A percentile compares a stretch with the other conserved stretches of the same genome.
Conservation (phyloP, 2,329 filamentous ascomycete species). For the Botrytis cinerea region DNA sequence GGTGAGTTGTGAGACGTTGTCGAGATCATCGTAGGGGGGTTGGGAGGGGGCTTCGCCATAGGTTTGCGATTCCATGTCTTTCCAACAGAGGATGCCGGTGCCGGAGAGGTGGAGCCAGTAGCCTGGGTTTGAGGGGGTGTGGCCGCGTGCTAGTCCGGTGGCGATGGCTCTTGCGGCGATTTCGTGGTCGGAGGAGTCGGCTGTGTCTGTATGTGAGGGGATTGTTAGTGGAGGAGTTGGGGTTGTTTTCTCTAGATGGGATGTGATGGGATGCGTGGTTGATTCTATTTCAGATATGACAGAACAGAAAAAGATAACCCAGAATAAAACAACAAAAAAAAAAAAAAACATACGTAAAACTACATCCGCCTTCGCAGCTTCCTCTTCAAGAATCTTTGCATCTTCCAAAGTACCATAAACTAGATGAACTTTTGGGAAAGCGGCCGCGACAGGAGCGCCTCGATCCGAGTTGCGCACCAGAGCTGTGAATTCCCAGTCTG, state of each 20-base stretch:
- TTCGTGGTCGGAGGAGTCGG: conserved; percentile 51
- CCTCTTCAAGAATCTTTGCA: conserved; percentile 46
- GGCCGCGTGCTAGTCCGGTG: conserved; percentile 47
- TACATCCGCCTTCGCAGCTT: conserved; percentile 51
- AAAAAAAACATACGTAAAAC: conserved; percentile 44
- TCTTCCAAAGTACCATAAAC: conserved; percentile 54
- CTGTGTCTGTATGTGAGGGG: conserved; percentile 31
- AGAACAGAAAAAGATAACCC: no score
- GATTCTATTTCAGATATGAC: no score
- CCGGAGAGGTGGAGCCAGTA: conserved; percentile 57
- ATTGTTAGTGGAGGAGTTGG: background rate
- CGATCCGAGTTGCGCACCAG: conserved; percentile 52
- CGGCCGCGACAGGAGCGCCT: conserved; percentile 48
- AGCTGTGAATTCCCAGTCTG: conserved; percentile 52
- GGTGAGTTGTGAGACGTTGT: conserved; percentile 52
- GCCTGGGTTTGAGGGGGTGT: conserved; percentile 48
- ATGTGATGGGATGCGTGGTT: background rate
- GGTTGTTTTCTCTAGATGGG: background rate
- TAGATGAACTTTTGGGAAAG: conserved; percentile 51
- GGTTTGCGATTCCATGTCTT: conserved; percentile 48
- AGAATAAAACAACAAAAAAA: no score
- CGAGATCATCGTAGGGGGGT: conserved; percentile 54
- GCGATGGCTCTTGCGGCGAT: conserved; percentile 50
- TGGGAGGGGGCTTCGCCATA: conserved; percentile 49
- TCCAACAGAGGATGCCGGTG: conserved; percentile 55